A percentile compares a stretch with the other conserved stretches of the same genome.
These are phyloP conservation scores for Seiridium unicorne DNA, from an alignment of 2,329 filamentous ascomycete species.

Conservation along the genomic window DNA sequence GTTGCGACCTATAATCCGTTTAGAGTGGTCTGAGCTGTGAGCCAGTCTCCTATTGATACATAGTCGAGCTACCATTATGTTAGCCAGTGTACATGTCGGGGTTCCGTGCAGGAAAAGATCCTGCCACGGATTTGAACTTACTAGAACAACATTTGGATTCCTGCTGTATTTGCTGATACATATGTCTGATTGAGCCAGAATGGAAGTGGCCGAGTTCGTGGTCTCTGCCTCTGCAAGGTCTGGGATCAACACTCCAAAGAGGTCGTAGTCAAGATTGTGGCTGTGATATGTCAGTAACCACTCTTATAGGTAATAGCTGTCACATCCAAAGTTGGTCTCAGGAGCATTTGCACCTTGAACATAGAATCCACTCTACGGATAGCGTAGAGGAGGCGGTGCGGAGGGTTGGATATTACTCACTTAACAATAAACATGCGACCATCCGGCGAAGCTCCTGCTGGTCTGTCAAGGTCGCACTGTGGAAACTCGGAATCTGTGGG, in stretches of 20 bases:
- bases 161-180: slow-evolving; percentile 29
- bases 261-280: slow-evolving; percentile 33
- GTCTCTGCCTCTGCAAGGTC: slow-evolving; percentile 29
- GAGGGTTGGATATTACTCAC: no score
- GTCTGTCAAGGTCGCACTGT: slow-evolving; percentile 65
- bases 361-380: no score
- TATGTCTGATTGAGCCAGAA: slow-evolving; percentile 36
- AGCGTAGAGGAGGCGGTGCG: no score
- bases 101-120: not conserved
- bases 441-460: slow-evolving; percentile 36
- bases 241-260: slow-evolving; percentile 34
- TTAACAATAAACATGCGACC: slow-evolving; percentile 43
- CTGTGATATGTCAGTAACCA: slow-evolving; percentile 31
- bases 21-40: slow-evolving; percentile 33
- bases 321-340: no score
- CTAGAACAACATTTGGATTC: slow-evolving; percentile 36
- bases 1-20: slow-evolving; percentile 22
- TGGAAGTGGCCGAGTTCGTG: slow-evolving; percentile 47
- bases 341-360: no score
- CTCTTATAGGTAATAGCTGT: no score
- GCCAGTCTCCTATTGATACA: slow-evolving; percentile 37
- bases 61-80: slow-evolving; percentile 38
- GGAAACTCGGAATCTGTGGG: slow-evolving; percentile 58
- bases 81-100: not conserved
- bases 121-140: slow-evolving; percentile 20